These are phyloP conservation scores for Candida tunisiensis DNA, from an alignment of 1,139 yeast species.

Conservation along the genomic window DNA sequence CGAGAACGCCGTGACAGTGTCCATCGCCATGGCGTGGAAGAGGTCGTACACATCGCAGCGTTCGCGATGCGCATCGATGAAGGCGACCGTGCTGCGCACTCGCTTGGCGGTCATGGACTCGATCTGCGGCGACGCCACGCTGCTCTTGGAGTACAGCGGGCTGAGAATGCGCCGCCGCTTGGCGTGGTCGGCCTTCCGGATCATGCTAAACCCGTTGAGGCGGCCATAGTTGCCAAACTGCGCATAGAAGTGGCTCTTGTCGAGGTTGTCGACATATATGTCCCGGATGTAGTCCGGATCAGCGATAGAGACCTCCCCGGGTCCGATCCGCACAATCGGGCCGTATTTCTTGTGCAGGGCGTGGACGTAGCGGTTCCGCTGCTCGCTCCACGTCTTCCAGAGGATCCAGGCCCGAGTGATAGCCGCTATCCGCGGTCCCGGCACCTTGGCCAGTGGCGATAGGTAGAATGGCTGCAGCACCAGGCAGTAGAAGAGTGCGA, in stretches of 20 bases:
- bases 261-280: constrained; percentile 40
- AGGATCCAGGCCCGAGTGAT: constrained; percentile 30
- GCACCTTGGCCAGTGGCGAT: constrained; percentile 28
- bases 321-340: constrained; percentile 41
- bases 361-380: constrained; percentile 35
- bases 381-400: constrained; percentile 34
- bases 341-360: constrained; percentile 40
- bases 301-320: constrained; percentile 43
- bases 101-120: constrained; percentile 18
- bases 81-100: constrained; percentile 11
- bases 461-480: not conserved
- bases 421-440: constrained; percentile 45
- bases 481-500: not conserved
- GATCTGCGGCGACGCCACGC: constrained; percentile 13
- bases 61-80: constrained; percentile 5
- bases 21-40: constrained; percentile 60
- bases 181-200: constrained; percentile 33
- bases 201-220: constrained; percentile 40
- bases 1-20: constrained; percentile 45
- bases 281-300: constrained; percentile 36
- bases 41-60: constrained; percentile 39
- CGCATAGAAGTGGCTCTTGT: constrained; percentile 42
- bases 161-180: constrained; percentile 17
- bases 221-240: constrained; percentile 45
- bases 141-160: constrained; percentile 13